Evolutionary conservation across 129 eudicot genomes (phyloP).

Genomic region (Kitagawia praeruptora): DNA sequence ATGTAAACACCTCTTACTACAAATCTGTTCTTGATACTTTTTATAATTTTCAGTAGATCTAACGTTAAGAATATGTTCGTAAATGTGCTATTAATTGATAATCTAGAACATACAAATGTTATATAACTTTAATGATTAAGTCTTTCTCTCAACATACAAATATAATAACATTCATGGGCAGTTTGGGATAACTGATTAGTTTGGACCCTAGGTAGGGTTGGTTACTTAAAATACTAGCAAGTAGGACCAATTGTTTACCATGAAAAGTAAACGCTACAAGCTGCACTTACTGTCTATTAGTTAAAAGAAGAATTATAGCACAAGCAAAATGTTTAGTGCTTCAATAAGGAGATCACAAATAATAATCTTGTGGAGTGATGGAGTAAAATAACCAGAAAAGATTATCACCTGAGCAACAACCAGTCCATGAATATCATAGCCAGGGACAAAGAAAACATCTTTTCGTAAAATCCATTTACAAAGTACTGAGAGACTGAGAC

Average conservation of each 20-base stretch:
- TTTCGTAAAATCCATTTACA: constrained; percentile 22
- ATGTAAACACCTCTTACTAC: neutral
- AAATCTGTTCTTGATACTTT: neutral
- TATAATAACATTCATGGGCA: neutral
- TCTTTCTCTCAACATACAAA: neutral
- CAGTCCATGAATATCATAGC: constrained; percentile 79
- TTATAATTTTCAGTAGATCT: neutral
- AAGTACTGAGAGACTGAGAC: neutral
- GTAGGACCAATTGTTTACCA: neutral
- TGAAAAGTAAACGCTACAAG: neutral
- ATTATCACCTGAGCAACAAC: constrained; percentile 82
- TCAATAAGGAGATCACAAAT: neutral
- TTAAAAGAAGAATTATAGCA: neutral
- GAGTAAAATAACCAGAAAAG: neutral
- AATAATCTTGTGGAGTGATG: neutral
- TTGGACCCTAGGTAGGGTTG: neutral
- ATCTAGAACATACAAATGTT: neutral
- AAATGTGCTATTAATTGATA: neutral
- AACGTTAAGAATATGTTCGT: neutral
- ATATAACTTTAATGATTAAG: neutral
- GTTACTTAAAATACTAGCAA: neutral
- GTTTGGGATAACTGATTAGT: neutral
- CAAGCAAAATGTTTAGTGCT: neutral
- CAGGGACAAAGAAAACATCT: constrained; percentile 59
- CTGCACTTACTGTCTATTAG: neutral